A percentile compares a stretch with the other conserved stretches of the same genome.
phyloP scores from a whole-genome alignment of 2,329 filamentous ascomycete genomes.

The Tolypocladium guangdongense region DNA sequence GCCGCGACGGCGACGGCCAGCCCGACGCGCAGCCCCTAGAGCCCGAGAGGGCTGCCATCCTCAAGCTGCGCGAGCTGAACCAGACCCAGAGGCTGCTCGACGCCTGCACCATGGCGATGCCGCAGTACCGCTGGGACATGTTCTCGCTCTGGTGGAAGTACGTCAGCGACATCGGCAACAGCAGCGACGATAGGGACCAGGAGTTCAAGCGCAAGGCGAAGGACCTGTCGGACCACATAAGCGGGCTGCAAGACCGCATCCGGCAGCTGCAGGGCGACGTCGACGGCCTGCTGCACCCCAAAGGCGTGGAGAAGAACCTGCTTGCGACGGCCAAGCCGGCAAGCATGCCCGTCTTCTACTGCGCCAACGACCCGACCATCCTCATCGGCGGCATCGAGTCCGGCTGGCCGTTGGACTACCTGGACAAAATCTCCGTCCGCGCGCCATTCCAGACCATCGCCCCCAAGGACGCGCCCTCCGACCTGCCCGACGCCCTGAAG shows the following conservation, averaged over 20 bases:
- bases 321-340: conserved; percentile 12
- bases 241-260: not conserved
- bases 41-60: not conserved
- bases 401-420: conserved; percentile 27
- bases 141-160: conserved; percentile 32
- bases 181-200: not conserved
- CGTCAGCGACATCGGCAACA: conserved; percentile 12
- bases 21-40: conserved; percentile 1
- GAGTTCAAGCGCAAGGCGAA: not conserved
- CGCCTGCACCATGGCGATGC: conserved; percentile 5
- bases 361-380: conserved; percentile 25
- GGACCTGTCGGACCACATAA: not conserved
- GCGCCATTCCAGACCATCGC: not conserved
- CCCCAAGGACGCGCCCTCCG: not conserved
- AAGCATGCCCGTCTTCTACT: conserved; percentile 14
- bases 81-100: conserved; percentile 13
- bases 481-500: not conserved
- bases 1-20: conserved; percentile 7
- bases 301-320: not conserved
- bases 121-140: conserved; percentile 24
- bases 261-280: not conserved
- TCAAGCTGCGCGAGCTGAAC: conserved; percentile 11
- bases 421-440: conserved; percentile 9
- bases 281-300: not conserved
- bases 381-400: conserved; percentile 22